Conservation (phyloP, 768 basidiomycete species). For the Suillus cothurnatus region DNA sequence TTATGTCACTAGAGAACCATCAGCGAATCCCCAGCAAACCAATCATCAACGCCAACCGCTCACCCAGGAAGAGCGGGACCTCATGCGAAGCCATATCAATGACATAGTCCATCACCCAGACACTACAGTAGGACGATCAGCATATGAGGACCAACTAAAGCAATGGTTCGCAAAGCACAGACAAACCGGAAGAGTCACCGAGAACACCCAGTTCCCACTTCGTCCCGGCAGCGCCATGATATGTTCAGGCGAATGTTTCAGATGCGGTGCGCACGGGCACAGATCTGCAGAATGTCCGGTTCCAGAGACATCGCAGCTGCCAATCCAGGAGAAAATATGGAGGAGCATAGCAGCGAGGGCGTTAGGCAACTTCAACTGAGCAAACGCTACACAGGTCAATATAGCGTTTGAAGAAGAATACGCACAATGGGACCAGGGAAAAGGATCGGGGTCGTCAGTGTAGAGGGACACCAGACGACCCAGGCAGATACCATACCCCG, state of each 20-base stretch:
- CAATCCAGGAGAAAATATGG: background rate
- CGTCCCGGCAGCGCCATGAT: background rate
- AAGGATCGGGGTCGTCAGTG: background rate
- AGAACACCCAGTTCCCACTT: slow-evolving; percentile 8
- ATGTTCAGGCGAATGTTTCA: background rate
- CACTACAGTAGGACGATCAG: background rate
- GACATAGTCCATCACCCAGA: background rate
- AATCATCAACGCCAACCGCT: background rate
- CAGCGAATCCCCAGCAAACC: too few species aligned
- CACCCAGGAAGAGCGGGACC: background rate
- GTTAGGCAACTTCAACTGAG: background rate
- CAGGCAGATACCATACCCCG: background rate
- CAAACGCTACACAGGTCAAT: background rate
- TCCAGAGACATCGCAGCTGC: background rate
- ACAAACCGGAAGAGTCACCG: background rate
- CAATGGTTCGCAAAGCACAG: background rate
- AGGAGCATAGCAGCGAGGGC: background rate
- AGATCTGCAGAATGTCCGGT: background rate
- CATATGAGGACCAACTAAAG: background rate
- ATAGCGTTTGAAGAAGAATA: background rate
- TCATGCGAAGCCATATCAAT: background rate
- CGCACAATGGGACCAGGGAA: background rate
- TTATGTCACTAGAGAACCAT: too few species aligned
- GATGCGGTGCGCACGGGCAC: background rate
- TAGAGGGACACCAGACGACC: background rate